These are phyloP conservation scores for Filosporella fistucella DNA, from an alignment of 495 filamentous ascomycete species.

Conservation along the genomic window DNA sequence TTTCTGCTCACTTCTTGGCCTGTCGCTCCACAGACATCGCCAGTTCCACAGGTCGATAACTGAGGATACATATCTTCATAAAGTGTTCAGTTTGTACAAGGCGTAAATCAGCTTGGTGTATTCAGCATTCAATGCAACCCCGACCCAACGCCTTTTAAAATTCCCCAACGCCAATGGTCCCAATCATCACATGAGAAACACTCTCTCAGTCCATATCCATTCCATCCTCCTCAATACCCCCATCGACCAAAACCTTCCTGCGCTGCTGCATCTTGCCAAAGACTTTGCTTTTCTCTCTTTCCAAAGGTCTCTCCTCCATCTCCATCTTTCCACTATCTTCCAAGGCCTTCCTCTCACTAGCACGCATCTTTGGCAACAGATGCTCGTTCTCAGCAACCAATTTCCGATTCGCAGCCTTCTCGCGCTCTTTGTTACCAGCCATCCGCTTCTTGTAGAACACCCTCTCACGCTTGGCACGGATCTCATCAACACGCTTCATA, in stretches of 20 bases:
- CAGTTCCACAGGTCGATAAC: no score
- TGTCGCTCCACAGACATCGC: no score
- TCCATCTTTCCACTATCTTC: slow-evolving; percentile 42
- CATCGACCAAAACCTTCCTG: slow-evolving; percentile 59
- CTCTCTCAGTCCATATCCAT: slow-evolving; percentile 65
- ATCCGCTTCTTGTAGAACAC: slow-evolving; percentile 90
- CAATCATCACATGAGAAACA: not conserved
- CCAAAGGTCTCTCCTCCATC: slow-evolving; percentile 44
- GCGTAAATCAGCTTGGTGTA: no score
- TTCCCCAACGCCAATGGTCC: slow-evolving; percentile 17
- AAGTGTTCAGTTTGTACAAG: no score
- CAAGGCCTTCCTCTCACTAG: slow-evolving; percentile 44
- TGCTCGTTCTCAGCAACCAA: slow-evolving; percentile 90
- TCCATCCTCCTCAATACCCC: slow-evolving; percentile 49
- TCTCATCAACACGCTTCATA: slow-evolving; percentile 88
- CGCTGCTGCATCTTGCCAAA: slow-evolving; percentile 57
- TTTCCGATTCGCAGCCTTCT: slow-evolving; percentile 74
- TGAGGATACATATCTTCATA: no score
- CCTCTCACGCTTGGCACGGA: slow-evolving; percentile 75
- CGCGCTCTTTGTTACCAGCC: slow-evolving; percentile 79
- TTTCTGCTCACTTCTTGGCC: no score
- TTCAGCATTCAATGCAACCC: slow-evolving; percentile 1
- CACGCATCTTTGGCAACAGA: slow-evolving; percentile 63
- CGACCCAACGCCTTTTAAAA: slow-evolving; percentile 19
- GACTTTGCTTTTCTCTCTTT: slow-evolving; percentile 40